These are phyloP conservation scores for Fraxinus sp. DNA, from an alignment of 305 asterid species.

Conservation along the genomic window DNA sequence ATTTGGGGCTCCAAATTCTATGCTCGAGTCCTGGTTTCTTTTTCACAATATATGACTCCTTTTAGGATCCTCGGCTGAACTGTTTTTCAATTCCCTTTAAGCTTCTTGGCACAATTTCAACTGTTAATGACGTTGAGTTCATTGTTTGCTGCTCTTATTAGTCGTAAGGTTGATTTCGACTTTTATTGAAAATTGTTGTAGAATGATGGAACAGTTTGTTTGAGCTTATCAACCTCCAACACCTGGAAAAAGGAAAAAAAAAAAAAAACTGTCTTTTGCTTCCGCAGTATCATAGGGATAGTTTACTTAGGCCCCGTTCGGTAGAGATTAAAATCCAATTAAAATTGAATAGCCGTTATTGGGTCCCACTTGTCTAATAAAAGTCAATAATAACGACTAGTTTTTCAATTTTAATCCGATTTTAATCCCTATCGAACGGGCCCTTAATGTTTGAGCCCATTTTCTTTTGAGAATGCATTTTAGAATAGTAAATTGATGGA, in stretches of 20 bases:
- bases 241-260: not conserved
- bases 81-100: constrained; percentile 3
- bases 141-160: not conserved
- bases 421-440: too few relatives aligned
- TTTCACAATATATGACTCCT: constrained; percentile 11
- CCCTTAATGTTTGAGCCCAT: not conserved
- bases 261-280: not conserved
- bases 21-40: not conserved
- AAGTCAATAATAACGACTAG: too few relatives aligned
- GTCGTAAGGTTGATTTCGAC: not conserved
- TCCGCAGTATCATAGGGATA: not conserved
- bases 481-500: too few relatives aligned
- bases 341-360: too few relatives aligned
- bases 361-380: too few relatives aligned
- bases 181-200: not conserved
- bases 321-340: too few relatives aligned
- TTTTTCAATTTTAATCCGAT: too few relatives aligned
- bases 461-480: too few relatives aligned
- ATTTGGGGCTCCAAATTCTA: constrained; percentile 2
- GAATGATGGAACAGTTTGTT: constrained; percentile 3
- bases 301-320: not conserved
- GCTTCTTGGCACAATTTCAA: not conserved
- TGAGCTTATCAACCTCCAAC: not conserved
- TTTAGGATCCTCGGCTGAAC: not conserved
- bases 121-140: constrained; percentile 3